Percentiles rank a stretch among this genome's conserved stretches.
These are phyloP conservation scores for Russula foetens DNA, from an alignment of 768 basidiomycete genomes.

Conservation along the genomic window DNA sequence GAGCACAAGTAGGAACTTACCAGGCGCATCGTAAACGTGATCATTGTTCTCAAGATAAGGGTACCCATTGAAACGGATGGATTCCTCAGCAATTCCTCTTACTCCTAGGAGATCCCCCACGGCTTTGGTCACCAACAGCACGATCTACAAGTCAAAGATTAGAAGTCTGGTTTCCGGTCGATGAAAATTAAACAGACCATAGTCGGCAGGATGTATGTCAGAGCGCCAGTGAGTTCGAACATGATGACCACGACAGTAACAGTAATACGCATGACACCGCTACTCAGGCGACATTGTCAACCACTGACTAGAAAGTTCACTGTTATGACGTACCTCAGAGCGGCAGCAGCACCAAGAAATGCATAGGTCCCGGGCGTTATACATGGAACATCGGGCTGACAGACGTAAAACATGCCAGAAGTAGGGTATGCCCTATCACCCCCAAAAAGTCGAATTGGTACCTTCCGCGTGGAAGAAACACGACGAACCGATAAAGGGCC, in stretches of 20 bases:
- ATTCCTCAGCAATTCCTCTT: slow-evolving; percentile 93
- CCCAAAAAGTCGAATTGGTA: not conserved
- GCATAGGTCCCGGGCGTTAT: slow-evolving; percentile 99
- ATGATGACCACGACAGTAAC: slow-evolving; percentile 98
- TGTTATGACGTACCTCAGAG: slow-evolving; percentile 56
- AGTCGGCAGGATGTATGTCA: slow-evolving; percentile 94
- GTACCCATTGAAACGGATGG: slow-evolving; percentile 95
- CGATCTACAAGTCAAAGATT: slow-evolving; percentile 54
- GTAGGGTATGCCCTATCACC: slow-evolving; percentile 64
- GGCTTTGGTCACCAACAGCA: slow-evolving; percentile 91
- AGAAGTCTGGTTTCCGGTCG: slow-evolving; percentile 15
- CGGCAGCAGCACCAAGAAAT: slow-evolving; percentile 93
- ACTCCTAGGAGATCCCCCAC: slow-evolving; percentile 93
- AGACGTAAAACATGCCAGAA: slow-evolving; percentile 84
- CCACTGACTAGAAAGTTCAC: not conserved
- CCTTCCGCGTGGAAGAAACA: not conserved
- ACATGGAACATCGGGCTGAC: slow-evolving; percentile 87
- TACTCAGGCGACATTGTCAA: slow-evolving; percentile 25
- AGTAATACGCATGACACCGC: slow-evolving; percentile 95
- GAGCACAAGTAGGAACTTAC: slow-evolving; percentile 36
- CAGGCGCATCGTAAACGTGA: slow-evolving; percentile 82
- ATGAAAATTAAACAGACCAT: slow-evolving; percentile 54
- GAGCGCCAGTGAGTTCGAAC: slow-evolving; percentile 96
- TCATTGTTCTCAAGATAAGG: slow-evolving; percentile 97
- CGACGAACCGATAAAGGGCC: slow-evolving; percentile 69